A percentile compares a stretch with the other conserved stretches of the same genome.
These are phyloP conservation scores for Solanum commersonii DNA, from an alignment of 257 asterid species.

Conservation along the genomic window DNA sequence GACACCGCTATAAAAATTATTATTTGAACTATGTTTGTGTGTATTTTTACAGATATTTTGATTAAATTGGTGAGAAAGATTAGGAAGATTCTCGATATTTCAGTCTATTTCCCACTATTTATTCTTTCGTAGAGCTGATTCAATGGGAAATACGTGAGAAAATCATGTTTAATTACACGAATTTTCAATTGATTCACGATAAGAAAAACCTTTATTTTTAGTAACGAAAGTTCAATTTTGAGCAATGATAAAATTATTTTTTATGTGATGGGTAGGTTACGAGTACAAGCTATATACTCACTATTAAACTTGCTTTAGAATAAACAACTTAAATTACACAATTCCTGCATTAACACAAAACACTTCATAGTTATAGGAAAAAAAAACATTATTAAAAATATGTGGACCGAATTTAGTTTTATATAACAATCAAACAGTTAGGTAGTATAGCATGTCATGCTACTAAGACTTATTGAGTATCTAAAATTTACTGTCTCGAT, in stretches of 20 bases:
- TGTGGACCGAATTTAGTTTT: not conserved
- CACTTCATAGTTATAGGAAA: not conserved
- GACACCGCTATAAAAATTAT: not conserved
- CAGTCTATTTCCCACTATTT: accelerated
- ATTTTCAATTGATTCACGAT: no score
- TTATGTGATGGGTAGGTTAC: not conserved
- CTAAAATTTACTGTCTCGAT: not conserved
- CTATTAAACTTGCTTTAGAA: not conserved
- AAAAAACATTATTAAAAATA: not conserved
- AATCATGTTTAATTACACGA: not conserved
- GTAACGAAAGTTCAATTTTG: not conserved
- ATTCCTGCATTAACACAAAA: not conserved
- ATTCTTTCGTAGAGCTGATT: not conserved
- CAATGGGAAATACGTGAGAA: accelerated
- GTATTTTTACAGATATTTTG: not conserved
- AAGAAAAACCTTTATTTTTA: no score
- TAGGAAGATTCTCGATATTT: no score
- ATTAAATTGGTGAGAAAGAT: not conserved
- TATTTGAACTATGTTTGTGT: not conserved
- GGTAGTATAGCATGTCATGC: not conserved
- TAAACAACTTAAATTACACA: not conserved
- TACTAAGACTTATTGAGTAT: not conserved
- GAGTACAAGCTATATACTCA: not conserved
- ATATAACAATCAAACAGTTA: not conserved
- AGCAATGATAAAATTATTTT: not conserved